These are phyloP conservation scores for Colletotrichum tropicicola DNA, from an alignment of 2,329 filamentous ascomycete genomes.

Conservation along the genomic window DNA sequence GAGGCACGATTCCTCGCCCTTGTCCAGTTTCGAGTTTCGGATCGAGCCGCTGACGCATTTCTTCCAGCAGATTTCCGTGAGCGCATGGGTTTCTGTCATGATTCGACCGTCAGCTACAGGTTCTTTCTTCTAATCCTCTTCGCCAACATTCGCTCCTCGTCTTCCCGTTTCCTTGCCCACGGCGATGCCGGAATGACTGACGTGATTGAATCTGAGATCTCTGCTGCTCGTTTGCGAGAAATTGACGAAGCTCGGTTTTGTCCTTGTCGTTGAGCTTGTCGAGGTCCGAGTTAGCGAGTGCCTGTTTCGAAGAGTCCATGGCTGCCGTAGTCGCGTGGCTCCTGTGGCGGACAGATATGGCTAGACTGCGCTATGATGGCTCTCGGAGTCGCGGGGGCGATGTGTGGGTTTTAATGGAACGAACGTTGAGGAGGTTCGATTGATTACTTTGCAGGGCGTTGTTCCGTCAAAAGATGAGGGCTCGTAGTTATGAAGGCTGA, in stretches of 20 bases:
- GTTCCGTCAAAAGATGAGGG: too few relatives aligned
- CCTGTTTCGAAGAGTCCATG: slow-evolving; percentile 48
- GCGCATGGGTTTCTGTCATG: slow-evolving; percentile 59
- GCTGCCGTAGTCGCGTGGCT: too few relatives aligned
- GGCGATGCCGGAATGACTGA: slow-evolving; percentile 48
- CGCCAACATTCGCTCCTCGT: not conserved
- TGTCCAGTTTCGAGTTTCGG: slow-evolving; percentile 76
- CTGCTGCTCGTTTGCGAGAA: slow-evolving; percentile 85
- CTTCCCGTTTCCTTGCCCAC: not conserved
- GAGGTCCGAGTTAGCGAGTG: slow-evolving; percentile 68
- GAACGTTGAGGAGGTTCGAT: too few relatives aligned
- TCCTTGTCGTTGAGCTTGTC: slow-evolving; percentile 82
- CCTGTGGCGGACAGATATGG: too few relatives aligned
- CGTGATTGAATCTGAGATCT: slow-evolving; percentile 74
- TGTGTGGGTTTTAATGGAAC: too few relatives aligned
- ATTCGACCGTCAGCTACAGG: slow-evolving; percentile 21
- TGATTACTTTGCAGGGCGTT: not conserved
- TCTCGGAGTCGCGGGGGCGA: too few relatives aligned
- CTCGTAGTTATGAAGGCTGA: not conserved
- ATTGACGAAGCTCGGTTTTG: slow-evolving; percentile 87
- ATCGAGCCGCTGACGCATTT: slow-evolving; percentile 87
- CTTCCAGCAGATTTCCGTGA: slow-evolving; percentile 87
- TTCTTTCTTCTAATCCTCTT: not conserved
- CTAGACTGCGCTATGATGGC: not conserved
- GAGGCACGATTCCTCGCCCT: slow-evolving; percentile 82